Conservation (phyloP, 805 yeast genomes). For the Candida yuanshanica region DNA sequence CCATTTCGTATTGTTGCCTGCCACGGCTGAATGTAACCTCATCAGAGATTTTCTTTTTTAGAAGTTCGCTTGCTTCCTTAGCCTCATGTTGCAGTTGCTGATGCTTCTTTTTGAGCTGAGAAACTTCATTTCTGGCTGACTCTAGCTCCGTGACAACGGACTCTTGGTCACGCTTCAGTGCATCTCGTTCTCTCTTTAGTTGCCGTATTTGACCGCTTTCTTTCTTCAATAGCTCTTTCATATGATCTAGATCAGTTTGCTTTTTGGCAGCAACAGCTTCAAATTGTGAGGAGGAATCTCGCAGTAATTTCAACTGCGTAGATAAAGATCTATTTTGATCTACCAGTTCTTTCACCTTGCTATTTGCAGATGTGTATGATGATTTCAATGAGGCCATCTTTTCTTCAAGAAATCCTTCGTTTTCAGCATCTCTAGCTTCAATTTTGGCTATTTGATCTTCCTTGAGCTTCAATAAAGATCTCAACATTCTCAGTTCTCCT, state of each 20-base stretch:
- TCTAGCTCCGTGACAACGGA: conserved; percentile 24
- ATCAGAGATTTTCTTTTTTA: conserved; percentile 37
- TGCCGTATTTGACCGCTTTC: conserved; percentile 24
- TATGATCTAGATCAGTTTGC: conserved; percentile 28
- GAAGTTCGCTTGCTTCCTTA: conserved; percentile 33
- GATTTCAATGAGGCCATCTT: conserved; percentile 30
- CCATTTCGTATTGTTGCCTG: conserved; percentile 37
- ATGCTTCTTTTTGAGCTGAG: conserved; percentile 20
- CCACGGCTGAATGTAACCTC: conserved; percentile 40
- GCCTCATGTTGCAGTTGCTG: conserved; percentile 42
- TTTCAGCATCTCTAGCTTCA: conserved; percentile 24
- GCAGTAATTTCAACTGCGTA: conserved; percentile 32
- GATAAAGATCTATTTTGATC: conserved; percentile 41
- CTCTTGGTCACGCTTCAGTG: conserved; percentile 24
- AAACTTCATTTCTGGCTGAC: conserved; percentile 23
- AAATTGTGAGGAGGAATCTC: conserved; percentile 31
- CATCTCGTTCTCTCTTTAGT: conserved; percentile 27
- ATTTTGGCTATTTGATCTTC: conserved; percentile 29
- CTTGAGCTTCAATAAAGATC: conserved; percentile 25
- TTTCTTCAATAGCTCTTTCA: conserved; percentile 22
- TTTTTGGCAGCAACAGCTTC: conserved; percentile 30
- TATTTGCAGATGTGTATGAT: conserved; percentile 30
- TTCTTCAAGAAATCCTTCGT: conserved; percentile 30
- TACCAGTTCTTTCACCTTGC: conserved; percentile 31
- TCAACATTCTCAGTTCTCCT: conserved; percentile 28